phyloP scores from a whole-genome alignment of 2,329 filamentous ascomycete genomes.

The Shiraia bambusicola region DNA sequence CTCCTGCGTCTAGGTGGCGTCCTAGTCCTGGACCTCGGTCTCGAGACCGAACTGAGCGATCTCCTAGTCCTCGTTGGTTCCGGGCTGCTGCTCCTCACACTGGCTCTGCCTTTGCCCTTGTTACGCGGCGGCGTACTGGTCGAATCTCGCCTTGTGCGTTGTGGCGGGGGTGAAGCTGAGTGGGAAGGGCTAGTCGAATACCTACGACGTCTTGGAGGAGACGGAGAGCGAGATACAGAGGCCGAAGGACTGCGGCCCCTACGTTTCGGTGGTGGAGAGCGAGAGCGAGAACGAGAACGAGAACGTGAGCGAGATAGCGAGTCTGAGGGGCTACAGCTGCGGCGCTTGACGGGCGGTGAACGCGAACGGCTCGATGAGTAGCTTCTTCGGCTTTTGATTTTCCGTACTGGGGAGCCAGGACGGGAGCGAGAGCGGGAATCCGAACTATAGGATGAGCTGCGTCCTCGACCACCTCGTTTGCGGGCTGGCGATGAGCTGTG shows the following conservation, averaged over 20 bases:
- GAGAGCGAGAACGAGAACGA: slow-evolving; percentile 17
- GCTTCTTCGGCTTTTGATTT: slow-evolving; percentile 13
- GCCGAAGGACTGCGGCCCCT: slow-evolving; percentile 7
- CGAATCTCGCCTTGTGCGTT: slow-evolving; percentile 12
- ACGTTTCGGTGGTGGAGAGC: slow-evolving; percentile 14
- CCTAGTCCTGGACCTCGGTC: slow-evolving; percentile 9
- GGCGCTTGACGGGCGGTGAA: slow-evolving; percentile 25
- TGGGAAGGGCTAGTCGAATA: slow-evolving; percentile 5
- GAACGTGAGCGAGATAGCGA: slow-evolving; percentile 22
- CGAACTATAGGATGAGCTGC: slow-evolving; percentile 23
- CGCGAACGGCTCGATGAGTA: slow-evolving; percentile 35
- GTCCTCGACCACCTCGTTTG: slow-evolving; percentile 20
- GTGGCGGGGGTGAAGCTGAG: slow-evolving; percentile 13
- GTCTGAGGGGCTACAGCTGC: slow-evolving; percentile 23
- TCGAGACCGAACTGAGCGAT: slow-evolving; percentile 10
- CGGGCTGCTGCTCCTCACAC: slow-evolving; percentile 7
- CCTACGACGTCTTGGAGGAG: slow-evolving; percentile 2
- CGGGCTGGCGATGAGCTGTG: slow-evolving; percentile 31
- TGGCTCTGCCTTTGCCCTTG: slow-evolving; percentile 9
- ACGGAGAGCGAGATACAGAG: slow-evolving; percentile 9
- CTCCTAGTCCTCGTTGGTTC: slow-evolving; percentile 10
- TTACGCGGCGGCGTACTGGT: slow-evolving; percentile 12
- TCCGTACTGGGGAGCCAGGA: slow-evolving; percentile 22
- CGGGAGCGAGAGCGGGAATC: slow-evolving; percentile 23
- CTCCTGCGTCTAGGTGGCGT: slow-evolving; percentile 16